A percentile compares a stretch with the other conserved stretches of the same genome.
Conservation (phyloP, 2,329 filamentous ascomycete genomes). For the Xylariaceae sp. region DNA sequence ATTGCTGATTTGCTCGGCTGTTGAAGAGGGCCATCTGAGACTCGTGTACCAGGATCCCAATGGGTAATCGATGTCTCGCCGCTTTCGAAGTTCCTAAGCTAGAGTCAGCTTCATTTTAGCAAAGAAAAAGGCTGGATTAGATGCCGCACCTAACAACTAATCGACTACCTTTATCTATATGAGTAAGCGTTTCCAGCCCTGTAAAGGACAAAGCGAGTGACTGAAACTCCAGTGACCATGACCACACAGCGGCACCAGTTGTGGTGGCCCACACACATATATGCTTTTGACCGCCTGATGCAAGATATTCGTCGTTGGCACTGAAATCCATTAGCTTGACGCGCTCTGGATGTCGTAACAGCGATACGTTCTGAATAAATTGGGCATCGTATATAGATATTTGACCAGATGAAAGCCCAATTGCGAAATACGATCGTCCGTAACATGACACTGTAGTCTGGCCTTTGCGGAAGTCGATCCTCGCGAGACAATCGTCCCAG, state of each 20-base stretch:
- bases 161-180: not conserved
- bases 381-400: slow-evolving; percentile 28
- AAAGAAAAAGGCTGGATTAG: no score
- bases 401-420: slow-evolving; percentile 28
- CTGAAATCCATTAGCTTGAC: slow-evolving; percentile 25
- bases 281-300: slow-evolving; percentile 11
- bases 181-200: not conserved
- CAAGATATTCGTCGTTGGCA: slow-evolving; percentile 17
- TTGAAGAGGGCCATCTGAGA: slow-evolving; percentile 11
- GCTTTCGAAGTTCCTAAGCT: slow-evolving; percentile 11
- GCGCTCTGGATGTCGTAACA: slow-evolving; percentile 25
- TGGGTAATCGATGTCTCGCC: slow-evolving; percentile 11
- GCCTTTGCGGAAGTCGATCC: slow-evolving; percentile 27
- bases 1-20: slow-evolving; percentile 10
- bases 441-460: slow-evolving; percentile 23
- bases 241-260: slow-evolving; percentile 8
- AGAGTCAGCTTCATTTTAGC: no score
- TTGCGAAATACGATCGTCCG: slow-evolving; percentile 27
- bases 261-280: slow-evolving; percentile 11
- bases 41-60: slow-evolving; percentile 6
- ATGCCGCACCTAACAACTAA: not conserved
- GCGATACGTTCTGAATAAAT: slow-evolving; percentile 19
- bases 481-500: slow-evolving; percentile 34
- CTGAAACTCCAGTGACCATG: slow-evolving; percentile 8
- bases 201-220: slow-evolving; percentile 10